Evolutionary conservation across 2,329 filamentous ascomycete species (phyloP).

Genomic region (Aspergillus fructus): DNA sequence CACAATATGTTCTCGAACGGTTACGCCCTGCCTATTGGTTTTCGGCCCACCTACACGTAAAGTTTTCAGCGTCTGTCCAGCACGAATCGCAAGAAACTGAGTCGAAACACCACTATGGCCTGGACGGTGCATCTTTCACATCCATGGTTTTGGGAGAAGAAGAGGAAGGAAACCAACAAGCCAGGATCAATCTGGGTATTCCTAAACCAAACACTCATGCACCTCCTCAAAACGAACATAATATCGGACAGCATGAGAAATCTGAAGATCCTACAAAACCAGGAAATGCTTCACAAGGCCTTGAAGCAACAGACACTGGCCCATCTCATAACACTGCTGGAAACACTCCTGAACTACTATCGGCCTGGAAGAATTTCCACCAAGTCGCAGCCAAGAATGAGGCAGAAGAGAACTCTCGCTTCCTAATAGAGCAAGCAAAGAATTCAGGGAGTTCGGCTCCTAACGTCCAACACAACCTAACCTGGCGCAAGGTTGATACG

Average conservation of each 20-base stretch:
- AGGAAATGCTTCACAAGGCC: not conserved
- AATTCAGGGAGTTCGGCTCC: conserved; percentile 14
- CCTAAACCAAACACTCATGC: not conserved
- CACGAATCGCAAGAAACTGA: conserved; percentile 38
- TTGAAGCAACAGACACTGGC: not conserved
- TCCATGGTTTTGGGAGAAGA: conserved; percentile 13
- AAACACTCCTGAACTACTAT: conserved; percentile 21
- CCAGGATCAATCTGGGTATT: not conserved
- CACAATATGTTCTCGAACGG: conserved; percentile 75
- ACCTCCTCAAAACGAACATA: not conserved
- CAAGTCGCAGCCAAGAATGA: conserved; percentile 32
- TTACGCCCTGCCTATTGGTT: conserved; percentile 88
- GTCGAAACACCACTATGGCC: conserved; percentile 15
- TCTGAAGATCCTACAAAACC: not conserved
- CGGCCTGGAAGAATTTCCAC: conserved; percentile 43
- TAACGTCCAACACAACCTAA: conserved; percentile 32
- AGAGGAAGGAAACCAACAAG: not conserved
- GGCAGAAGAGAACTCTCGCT: conserved; percentile 31
- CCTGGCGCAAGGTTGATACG: conserved; percentile 40
- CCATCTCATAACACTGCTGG: not conserved
- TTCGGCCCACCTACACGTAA: conserved; percentile 87
- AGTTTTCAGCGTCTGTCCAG: conserved; percentile 67
- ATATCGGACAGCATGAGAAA: not conserved
- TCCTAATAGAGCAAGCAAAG: conserved; percentile 24
- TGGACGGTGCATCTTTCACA: conserved; percentile 20